Percentiles rank a stretch among this genome's conserved stretches.
phyloP scores from a whole-genome alignment of 148 eudicot species.

The Rhododendron simsii region DNA sequence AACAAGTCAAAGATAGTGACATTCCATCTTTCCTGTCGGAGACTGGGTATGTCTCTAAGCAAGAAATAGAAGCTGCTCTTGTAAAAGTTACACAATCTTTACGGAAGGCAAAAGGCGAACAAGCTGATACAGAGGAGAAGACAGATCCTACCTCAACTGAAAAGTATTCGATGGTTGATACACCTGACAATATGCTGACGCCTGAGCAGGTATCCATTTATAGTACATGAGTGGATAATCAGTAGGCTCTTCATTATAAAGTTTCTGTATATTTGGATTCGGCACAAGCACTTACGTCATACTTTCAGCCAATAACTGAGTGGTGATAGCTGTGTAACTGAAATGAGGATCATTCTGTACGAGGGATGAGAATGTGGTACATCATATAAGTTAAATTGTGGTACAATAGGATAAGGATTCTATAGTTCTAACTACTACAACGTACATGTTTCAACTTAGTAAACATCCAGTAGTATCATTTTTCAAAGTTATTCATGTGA shows the following conservation, averaged over 20 bases:
- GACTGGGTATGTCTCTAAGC: slow-evolving; percentile 70
- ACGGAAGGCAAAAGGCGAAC: slow-evolving; percentile 77
- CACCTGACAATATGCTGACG: slow-evolving; percentile 79
- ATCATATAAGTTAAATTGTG: background rate
- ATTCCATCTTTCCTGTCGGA: slow-evolving; percentile 56
- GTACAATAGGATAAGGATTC: background rate
- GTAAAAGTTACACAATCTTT: slow-evolving; percentile 68
- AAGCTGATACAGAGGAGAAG: slow-evolving; percentile 75
- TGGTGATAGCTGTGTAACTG: background rate
- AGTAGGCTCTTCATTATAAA: background rate
- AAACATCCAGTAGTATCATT: background rate
- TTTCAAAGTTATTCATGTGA: background rate
- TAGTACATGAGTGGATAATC: background rate
- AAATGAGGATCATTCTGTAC: background rate
- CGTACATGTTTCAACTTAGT: background rate
- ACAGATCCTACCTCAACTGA: slow-evolving; percentile 51
- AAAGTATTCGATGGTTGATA: slow-evolving; percentile 65
- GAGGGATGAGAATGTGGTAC: background rate
- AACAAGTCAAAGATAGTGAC: slow-evolving; percentile 52
- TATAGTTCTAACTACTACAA: background rate
- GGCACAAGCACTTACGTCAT: background rate
- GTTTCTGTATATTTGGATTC: background rate
- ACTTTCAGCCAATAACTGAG: background rate
- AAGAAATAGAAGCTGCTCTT: slow-evolving; percentile 70
- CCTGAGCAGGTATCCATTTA: slow-evolving; percentile 63